phyloP scores from a whole-genome alignment of 2,329 filamentous ascomycete genomes.

The Penicillium sp. region DNA sequence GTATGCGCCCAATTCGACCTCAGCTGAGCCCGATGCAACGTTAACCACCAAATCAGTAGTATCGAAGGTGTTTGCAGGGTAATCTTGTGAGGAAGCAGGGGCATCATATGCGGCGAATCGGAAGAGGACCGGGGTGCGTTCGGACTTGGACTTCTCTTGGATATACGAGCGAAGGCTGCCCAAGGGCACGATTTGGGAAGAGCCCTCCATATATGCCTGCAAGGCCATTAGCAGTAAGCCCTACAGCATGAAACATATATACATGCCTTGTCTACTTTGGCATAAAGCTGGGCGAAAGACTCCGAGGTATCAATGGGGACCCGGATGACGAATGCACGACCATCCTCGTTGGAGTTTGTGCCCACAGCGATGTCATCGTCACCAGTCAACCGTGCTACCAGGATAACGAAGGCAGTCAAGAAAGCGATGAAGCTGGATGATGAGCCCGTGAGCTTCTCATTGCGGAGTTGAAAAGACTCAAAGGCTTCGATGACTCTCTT shows the following conservation, averaged over 20 bases:
- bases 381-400: conserved; percentile 47
- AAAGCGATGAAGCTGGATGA: conserved; percentile 41
- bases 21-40: conserved; percentile 29
- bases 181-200: conserved; percentile 43
- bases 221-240: conserved; percentile 4
- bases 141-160: conserved; percentile 40
- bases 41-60: conserved; percentile 44
- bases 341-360: conserved; percentile 43
- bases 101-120: conserved; percentile 49
- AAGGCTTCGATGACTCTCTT: conserved; percentile 44
- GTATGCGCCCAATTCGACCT: conserved; percentile 39
- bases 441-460: conserved; percentile 36
- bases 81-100: conserved; percentile 41
- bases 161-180: conserved; percentile 41
- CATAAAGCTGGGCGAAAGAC: conserved; percentile 40
- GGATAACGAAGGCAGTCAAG: conserved; percentile 44
- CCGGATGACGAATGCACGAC: conserved; percentile 46
- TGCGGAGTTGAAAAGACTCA: conserved; percentile 40
- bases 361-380: conserved; percentile 51
- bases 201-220: conserved; percentile 41
- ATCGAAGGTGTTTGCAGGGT: conserved; percentile 44
- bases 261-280: conserved; percentile 41
- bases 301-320: conserved; percentile 42
- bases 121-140: conserved; percentile 44
- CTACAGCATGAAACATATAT: not conserved